Base-by-base conservation (phyloP, 2,329 filamentous ascomycete genomes). In the Aspergillus niger region DNA sequence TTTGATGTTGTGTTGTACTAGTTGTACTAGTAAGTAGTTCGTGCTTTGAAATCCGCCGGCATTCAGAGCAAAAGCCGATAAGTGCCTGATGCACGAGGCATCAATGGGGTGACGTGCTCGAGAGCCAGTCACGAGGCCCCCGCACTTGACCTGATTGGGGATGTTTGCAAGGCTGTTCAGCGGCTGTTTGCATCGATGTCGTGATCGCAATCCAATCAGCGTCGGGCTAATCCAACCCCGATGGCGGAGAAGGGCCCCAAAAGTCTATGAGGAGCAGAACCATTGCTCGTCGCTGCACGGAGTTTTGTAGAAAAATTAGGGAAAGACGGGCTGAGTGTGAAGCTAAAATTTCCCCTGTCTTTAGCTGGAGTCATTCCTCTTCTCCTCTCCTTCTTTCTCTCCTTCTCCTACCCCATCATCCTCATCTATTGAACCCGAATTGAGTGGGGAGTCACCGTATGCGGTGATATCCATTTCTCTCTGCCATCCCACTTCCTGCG, bases 191-290 rank as follows among this genome's bases (percentile, higher is more conserved):
- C 74, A 76, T 70, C 74, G 76, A 79, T 79, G 77, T 78, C 77
- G 77, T 79, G 77, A 78, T 79, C 77, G 65, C 47, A 59, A 58
- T 58, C 77, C 77, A 79, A 79, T 79, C 62, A 76, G 54, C 61
- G 52, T 20, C 24, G 58, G 64, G 71, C 67, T 72, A 70, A 73
- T 75, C 72, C 68, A 71, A 73, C 68, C 70, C 72, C 70, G 68
- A 74, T 69, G 72, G 72, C 71, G 72, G 74, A 73, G 71, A 70
- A 67, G 54, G 64, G 48, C 60, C 41, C 61, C 63, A 65, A 64
- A 65, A 68, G 65, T 67, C 56, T 58, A 55, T 61, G 44, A 50
- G 44, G 54, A 62, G 53, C 55, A 61, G 38, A 43, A 43, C 55
- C 57, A 48, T 39, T 56, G 63, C 60, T 63, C 48, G 58, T 51